Base-by-base conservation (phyloP, 345 rosid species). In the Ceriops decandra region DNA sequence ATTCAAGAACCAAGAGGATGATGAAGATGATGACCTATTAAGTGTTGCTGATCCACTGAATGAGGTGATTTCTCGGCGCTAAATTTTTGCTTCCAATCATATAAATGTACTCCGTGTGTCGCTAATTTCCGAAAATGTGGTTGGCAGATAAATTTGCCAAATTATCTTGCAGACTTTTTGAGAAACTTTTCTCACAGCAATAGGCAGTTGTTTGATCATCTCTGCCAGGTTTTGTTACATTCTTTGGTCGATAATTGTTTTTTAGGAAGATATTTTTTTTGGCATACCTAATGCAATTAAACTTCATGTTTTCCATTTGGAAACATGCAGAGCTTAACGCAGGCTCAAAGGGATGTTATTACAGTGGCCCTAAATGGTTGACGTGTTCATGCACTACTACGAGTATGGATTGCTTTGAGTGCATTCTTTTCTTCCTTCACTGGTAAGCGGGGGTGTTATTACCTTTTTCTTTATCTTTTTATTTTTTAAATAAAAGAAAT, bases 141-240 rank as follows among this genome's bases (percentile, higher is more conserved):
- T 53, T 67, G 67, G 65, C 86, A 90, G 97, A 84, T 93, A 64
- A 87, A 93, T 79, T 80, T 93, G 76, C 87, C 85, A 66, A 86
- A 77, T 66, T 90, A 81, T 75, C 80, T 93, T 22, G 79, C 65
- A 20, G 97, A 87, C 60, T 93, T 87, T 81, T 52, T 93, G 52
- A 36, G 16, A 17, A 86, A 87, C 66, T 89, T 93, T 73, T 82
- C 73, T 1, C 70, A 71, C 27, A 82, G 81, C 54, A 86, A 90
- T 62, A 69, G 77, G 60, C 81, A 72, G 66, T 76, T 83, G 74
- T 83, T 93, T 67, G 80, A 85, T 66, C 76, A 76, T 77, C 86
- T 93, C 78, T 86, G 79, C 83, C 97, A 83, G 96, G 97, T 88
- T 16, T 38, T 1, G 13, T 38, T 1, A 38, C 46, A 38, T 38